A percentile compares a stretch with the other conserved stretches of the same genome.
Evolutionary conservation across 441 rosid species (phyloP).

Genomic region (Melastoma candidum): DNA sequence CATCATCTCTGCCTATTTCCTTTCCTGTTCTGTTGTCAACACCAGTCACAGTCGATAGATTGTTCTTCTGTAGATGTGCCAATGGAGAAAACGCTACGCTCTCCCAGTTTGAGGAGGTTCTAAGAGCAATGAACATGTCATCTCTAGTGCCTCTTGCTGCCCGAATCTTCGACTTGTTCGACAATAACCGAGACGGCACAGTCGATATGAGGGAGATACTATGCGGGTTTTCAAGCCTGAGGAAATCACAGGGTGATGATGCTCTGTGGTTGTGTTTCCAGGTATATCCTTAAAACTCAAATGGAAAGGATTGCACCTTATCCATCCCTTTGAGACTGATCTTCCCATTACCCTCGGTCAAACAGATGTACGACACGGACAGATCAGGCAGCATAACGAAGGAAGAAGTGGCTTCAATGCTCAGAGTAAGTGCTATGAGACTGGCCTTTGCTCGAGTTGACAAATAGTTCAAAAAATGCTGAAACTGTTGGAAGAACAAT

Average conservation of each 20-base stretch:
- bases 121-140: slow-evolving; percentile 65
- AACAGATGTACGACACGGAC: slow-evolving; percentile 62
- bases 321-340: not conserved
- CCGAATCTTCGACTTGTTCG: slow-evolving; percentile 56
- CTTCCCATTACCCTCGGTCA: not conserved
- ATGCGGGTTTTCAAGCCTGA: slow-evolving; percentile 65
- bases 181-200: slow-evolving; percentile 64
- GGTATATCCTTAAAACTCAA: slow-evolving; percentile 21
- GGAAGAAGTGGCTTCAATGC: slow-evolving; percentile 72
- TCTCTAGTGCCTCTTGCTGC: slow-evolving; percentile 53
- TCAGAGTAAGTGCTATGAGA: slow-evolving; percentile 30
- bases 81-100: slow-evolving; percentile 61
- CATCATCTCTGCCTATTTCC: too few species aligned
- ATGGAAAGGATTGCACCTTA: not conserved
- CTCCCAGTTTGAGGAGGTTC: slow-evolving; percentile 55
- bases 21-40: too few species aligned
- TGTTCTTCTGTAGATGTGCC: slow-evolving; percentile 35
- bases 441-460: too few species aligned
- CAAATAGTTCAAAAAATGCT: not conserved
- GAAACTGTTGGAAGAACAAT: not conserved
- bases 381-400: slow-evolving; percentile 65
- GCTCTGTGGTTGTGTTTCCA: slow-evolving; percentile 67
- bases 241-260: slow-evolving; percentile 55
- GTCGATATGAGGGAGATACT: slow-evolving; percentile 70
- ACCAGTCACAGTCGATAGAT: too few species aligned